Conservation (phyloP, 2,329 filamentous ascomycete species). For the Exophiala sideris region DNA sequence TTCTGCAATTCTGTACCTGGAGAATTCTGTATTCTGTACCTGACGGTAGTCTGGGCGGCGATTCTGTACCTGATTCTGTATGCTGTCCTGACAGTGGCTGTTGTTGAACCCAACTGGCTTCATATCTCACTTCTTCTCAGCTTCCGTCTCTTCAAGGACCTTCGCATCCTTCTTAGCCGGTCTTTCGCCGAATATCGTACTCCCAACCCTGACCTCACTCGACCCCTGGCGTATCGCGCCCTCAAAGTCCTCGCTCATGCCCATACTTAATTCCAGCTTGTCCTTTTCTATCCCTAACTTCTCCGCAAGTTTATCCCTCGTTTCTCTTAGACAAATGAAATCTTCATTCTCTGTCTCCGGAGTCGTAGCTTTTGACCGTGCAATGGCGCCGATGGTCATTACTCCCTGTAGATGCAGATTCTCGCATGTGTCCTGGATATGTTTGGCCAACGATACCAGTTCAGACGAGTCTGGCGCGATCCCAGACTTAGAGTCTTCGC, state of each 20-base stretch:
- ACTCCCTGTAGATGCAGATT: conserved; percentile 69
- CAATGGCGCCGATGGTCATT: conserved; percentile 98
- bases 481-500: conserved; percentile 81
- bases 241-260: conserved; percentile 97
- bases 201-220: conserved; percentile 85
- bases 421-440: conserved; percentile 68
- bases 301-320: conserved; percentile 65
- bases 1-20: no score
- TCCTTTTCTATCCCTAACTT: conserved; percentile 54
- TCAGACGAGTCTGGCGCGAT: conserved; percentile 54
- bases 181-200: conserved; percentile 85
- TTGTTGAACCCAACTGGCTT: no score
- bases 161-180: conserved; percentile 76
- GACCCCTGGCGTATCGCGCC: conserved; percentile 80
- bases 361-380: conserved; percentile 70
- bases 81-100: no score
- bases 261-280: conserved; percentile 90
- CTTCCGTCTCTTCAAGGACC: conserved; percentile 39
- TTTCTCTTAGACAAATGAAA: conserved; percentile 66
- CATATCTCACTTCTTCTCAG: conserved; percentile 6
- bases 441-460: conserved; percentile 60
- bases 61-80: no score
- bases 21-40: no score
- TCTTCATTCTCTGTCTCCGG: conserved; percentile 86
- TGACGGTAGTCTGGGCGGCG: no score